Percentiles rank a stretch among this genome's conserved stretches.
Conservation (phyloP, 2,329 filamentous ascomycete species). For the Colletotrichum phormii region DNA sequence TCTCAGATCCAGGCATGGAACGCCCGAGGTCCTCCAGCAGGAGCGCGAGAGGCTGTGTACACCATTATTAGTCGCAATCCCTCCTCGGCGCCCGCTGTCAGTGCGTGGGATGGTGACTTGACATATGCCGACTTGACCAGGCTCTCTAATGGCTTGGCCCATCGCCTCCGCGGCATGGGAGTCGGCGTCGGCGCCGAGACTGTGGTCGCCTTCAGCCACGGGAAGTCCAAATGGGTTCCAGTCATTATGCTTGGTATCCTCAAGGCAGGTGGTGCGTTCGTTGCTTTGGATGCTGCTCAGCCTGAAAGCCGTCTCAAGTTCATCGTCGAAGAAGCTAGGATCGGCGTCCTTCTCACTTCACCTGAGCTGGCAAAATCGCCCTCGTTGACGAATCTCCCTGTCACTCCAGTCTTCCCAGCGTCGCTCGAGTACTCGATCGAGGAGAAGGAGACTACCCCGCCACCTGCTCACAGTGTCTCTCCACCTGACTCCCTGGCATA, state of each 20-base stretch:
- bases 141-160: constrained; percentile 19
- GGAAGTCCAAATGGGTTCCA: constrained; percentile 42
- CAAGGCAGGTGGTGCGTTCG: constrained; percentile 46
- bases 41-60: neutral
- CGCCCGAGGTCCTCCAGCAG: neutral
- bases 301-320: neutral
- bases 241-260: constrained; percentile 44
- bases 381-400: neutral
- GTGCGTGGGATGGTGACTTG: neutral
- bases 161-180: neutral
- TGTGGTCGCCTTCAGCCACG: constrained; percentile 38
- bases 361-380: neutral
- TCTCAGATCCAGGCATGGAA: neutral
- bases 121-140: constrained; percentile 9
- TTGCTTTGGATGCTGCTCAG: constrained; percentile 42
- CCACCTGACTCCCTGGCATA: neutral
- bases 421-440: neutral
- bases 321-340: neutral
- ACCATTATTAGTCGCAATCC: neutral
- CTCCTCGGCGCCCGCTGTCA: neutral
- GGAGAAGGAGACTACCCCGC: neutral
- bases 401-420: neutral
- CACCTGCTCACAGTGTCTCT: neutral
- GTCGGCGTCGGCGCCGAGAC: neutral
- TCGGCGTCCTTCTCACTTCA: constrained; percentile 1